Base-by-base conservation (phyloP, 805 yeast species). In the Candida tibetensis region DNA sequence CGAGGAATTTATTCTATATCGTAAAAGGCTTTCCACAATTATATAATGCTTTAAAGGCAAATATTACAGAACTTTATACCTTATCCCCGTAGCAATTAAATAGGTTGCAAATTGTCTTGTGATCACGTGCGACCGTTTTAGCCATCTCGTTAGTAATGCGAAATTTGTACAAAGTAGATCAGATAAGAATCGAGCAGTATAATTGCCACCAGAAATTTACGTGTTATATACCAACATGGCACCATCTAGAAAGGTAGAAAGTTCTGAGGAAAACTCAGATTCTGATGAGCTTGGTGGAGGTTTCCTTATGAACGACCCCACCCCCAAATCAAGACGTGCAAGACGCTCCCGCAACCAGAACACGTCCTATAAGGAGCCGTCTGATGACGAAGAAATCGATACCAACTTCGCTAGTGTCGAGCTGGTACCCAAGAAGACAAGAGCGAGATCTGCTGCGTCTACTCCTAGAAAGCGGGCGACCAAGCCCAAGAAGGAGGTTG, bases 251-350 rank as follows among this genome's bases (percentile, higher is more conserved):
- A 28, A 29, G 23, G 22, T 23, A 16, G 28, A 9, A 23, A 25
- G 23, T 13, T 26, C 30, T 13, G 18, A 18, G 13, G 28, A 19
- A 16, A 22, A 28, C 6, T 18, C 36, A 18, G 34, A 21, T 6
- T 9, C 32, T 13, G 38, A 28, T 3, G 13, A 16, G 16, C 45
- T 38, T 27, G 51, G 36, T 2, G 77, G 76, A 6, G 77, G 76
- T 14, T 71, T 72, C 44, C 49, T 71, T 3, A 52, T 55, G 5
- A 61, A 66, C 44, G 75, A 70, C 42, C 64, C 66, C 8, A 53
- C 53, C 45, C 47, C 55, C 14, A 40, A 47, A 14, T 45, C 46
- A 30, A 47, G 44, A 31, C 49, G 47, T 32, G 44, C 53, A 22
- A 41, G 46, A 26, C 33, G 32, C 30, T 28, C 26, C 9, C 7